These are phyloP conservation scores for Leishmania lainsoni DNA, from an alignment of 208 protist species.

Conservation along the genomic window DNA sequence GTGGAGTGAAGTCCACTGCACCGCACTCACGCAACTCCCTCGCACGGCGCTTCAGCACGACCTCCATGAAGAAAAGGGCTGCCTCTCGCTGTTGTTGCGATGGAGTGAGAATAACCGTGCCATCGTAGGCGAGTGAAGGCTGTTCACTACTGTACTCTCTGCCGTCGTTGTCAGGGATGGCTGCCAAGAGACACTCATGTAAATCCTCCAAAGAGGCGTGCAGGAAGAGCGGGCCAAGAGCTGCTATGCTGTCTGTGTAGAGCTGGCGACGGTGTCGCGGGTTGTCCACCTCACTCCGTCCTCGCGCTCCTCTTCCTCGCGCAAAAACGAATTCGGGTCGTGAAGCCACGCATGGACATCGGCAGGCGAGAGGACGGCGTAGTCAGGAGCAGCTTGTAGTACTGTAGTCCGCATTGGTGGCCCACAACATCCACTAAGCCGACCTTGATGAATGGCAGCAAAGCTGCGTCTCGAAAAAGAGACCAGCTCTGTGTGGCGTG, in stretches of 20 bases:
- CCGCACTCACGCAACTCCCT: conserved; percentile 33
- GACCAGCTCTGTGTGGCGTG: conserved; percentile 32
- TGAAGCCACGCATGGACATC: conserved; percentile 34
- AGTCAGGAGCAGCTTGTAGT: conserved; percentile 41
- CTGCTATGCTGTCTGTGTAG: conserved; percentile 28
- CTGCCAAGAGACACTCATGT: conserved; percentile 30
- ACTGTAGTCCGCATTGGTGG: conserved; percentile 26
- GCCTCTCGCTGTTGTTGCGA: conserved; percentile 46
- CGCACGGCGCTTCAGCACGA: conserved; percentile 34
- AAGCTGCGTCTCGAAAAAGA: conserved; percentile 25
- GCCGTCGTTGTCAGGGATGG: background rate
- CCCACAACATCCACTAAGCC: conserved; percentile 26
- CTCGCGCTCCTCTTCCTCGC: conserved; percentile 59
- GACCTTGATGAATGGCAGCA: conserved; percentile 22
- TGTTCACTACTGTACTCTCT: background rate
- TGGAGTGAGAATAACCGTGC: background rate
- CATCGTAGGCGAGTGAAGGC: background rate
- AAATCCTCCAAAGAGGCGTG: conserved; percentile 40
- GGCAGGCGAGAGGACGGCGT: conserved; percentile 32
- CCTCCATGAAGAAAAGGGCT: conserved; percentile 55
- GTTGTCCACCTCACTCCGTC: conserved; percentile 43
- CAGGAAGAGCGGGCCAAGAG: conserved; percentile 53
- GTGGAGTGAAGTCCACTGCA: conserved; percentile 34
- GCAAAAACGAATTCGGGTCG: conserved; percentile 53
- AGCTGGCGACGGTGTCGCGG: conserved; percentile 49